Evolutionary conservation across 2,329 filamentous ascomycete genomes (phyloP).

Genomic region (Ophiocordyceps camponoti-saundersi): DNA sequence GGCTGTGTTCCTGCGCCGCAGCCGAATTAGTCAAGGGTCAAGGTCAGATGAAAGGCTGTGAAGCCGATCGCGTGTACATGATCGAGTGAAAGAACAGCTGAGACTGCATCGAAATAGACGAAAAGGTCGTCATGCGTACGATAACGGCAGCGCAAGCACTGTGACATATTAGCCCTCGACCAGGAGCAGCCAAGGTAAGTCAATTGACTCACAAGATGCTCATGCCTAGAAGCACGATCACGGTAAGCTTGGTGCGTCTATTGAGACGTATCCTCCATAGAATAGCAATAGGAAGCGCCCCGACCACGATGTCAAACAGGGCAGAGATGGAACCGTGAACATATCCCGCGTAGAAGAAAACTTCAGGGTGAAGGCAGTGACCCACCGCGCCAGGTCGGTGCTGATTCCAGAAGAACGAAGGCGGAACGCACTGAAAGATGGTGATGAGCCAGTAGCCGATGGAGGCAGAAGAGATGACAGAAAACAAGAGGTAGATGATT

Average conservation of each 20-base stretch:
- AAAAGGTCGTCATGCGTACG: slow-evolving; percentile 1
- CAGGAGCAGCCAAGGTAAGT: not conserved
- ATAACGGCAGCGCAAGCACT: slow-evolving; percentile 1
- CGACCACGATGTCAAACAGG: slow-evolving; percentile 1
- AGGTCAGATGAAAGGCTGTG: not conserved
- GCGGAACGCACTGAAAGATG: slow-evolving; percentile 1
- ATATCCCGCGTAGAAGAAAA: not conserved
- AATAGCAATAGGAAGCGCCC: slow-evolving; percentile 1
- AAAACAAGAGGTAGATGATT: not conserved
- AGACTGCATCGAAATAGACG: not conserved
- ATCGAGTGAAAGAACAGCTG: not conserved
- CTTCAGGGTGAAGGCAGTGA: not conserved
- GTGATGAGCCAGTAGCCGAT: not conserved
- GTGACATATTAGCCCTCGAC: not conserved
- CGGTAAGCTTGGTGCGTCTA: slow-evolving; percentile 1
- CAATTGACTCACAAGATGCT: slow-evolving; percentile 1
- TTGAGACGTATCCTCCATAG: slow-evolving; percentile 1
- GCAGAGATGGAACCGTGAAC: slow-evolving; percentile 1
- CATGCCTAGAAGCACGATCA: slow-evolving; percentile 1
- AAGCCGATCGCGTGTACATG: not conserved
- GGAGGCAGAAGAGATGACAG: slow-evolving; percentile 1
- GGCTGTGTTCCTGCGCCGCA: slow-evolving; percentile 1
- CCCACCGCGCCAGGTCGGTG: not conserved
- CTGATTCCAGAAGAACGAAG: slow-evolving; percentile 2
- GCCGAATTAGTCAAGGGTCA: not conserved